Percentiles rank a stretch among this genome's conserved stretches.
Conservation (phyloP, 2,329 filamentous ascomycete genomes). For the Chrysoporthe deuterocubensis region DNA sequence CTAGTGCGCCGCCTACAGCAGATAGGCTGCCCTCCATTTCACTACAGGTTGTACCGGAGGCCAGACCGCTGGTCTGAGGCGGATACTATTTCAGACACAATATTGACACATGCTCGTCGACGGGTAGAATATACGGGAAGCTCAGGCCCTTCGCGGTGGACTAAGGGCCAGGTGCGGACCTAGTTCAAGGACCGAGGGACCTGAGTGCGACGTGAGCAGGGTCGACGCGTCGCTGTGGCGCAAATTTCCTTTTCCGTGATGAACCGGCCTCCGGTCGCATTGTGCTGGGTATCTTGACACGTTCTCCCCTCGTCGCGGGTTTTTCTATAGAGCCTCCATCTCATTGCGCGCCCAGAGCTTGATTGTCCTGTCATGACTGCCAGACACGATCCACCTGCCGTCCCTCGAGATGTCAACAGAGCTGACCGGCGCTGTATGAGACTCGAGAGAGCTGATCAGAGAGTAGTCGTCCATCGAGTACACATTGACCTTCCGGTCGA, state of each 20-base stretch:
- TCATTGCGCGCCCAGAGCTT: constrained; percentile 95
- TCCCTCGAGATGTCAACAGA: constrained; percentile 88
- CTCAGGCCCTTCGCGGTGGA: too few relatives aligned
- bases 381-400: constrained; percentile 90
- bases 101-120: too few relatives aligned
- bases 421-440: constrained; percentile 89
- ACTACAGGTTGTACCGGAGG: too few relatives aligned
- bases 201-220: too few relatives aligned
- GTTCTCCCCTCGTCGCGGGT: background rate
- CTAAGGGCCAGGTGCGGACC: too few relatives aligned
- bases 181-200: too few relatives aligned
- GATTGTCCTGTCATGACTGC: constrained; percentile 90
- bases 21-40: too few relatives aligned
- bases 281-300: constrained; percentile 24
- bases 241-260: background rate
- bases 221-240: background rate
- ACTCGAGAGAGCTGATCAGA: constrained; percentile 81
- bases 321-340: constrained; percentile 27
- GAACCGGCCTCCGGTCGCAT: background rate
- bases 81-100: too few relatives aligned
- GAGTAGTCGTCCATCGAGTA: constrained; percentile 98
- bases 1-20: too few relatives aligned
- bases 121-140: too few relatives aligned
- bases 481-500: constrained; percentile 93
- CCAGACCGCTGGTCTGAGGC: too few relatives aligned